Conservation (phyloP, 2,329 filamentous ascomycete species). For the Periglandula ipomoeae region DNA sequence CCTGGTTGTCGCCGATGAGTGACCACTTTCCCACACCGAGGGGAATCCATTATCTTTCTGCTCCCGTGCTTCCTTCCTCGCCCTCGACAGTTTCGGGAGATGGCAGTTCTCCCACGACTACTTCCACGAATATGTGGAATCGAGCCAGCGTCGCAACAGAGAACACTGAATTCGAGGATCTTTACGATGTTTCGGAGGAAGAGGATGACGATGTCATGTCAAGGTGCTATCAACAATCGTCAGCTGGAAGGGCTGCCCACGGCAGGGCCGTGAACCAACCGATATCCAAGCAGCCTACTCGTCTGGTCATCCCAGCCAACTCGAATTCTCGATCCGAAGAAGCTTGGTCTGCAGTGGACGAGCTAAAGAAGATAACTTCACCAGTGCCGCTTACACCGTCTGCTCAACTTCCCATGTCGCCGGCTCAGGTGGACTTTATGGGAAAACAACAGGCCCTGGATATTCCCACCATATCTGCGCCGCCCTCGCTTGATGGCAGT, state of each 20-base stretch:
- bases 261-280: conserved; percentile 26
- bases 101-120: conserved; percentile 43
- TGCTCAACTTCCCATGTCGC: conserved; percentile 64
- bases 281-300: conserved; percentile 27
- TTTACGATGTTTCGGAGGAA: conserved; percentile 80
- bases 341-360: conserved; percentile 34
- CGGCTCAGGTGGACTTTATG: conserved; percentile 64
- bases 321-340: conserved; percentile 24
- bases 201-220: conserved; percentile 38
- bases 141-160: conserved; percentile 54
- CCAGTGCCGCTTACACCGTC: conserved; percentile 57
- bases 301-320: conserved; percentile 42
- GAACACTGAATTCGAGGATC: conserved; percentile 70
- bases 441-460: conserved; percentile 50
- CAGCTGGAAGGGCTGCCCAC: conserved; percentile 28
- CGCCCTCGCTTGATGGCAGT: conserved; percentile 85
- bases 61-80: conserved; percentile 52
- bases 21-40: conserved; percentile 66
- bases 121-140: conserved; percentile 52
- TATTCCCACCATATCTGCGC: conserved; percentile 66
- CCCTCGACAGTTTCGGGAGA: conserved; percentile 46
- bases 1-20: conserved; percentile 50
- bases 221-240: conserved; percentile 16
- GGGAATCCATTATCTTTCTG: conserved; percentile 55
- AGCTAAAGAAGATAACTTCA: conserved; percentile 41